Conservation (phyloP, 805 yeast genomes). For the Dipodascopsis tothii region DNA sequence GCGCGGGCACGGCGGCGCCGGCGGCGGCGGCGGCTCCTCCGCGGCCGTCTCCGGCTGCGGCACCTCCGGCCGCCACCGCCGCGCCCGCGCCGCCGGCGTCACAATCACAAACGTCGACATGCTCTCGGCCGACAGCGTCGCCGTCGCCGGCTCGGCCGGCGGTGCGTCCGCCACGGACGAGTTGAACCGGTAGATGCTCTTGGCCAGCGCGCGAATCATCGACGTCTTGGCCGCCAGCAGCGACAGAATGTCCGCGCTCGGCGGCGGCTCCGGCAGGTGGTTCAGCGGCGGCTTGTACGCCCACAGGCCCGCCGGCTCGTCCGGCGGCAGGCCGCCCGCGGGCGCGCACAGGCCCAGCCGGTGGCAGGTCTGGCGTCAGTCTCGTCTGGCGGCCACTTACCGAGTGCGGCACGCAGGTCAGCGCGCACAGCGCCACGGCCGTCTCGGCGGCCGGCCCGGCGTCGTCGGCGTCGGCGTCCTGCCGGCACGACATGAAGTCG, state of each 20-base stretch:
- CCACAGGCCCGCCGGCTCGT: slow-evolving; percentile 4
- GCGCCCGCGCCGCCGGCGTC: too few relatives aligned
- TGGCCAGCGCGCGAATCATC: too few relatives aligned
- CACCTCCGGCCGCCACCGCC: too few relatives aligned
- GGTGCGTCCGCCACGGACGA: too few relatives aligned
- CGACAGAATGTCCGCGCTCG: slow-evolving; percentile 14
- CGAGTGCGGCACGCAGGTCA: slow-evolving; percentile 6
- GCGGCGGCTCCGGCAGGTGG: slow-evolving; percentile 15
- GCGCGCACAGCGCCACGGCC: slow-evolving; percentile 10
- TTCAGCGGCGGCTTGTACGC: slow-evolving; percentile 18
- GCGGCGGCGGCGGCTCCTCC: too few relatives aligned
- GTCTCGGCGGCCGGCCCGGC: slow-evolving; percentile 3
- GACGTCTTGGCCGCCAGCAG: too few relatives aligned
- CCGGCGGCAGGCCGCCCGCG: background rate
- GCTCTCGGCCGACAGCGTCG: too few relatives aligned
- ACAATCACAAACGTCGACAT: too few relatives aligned
- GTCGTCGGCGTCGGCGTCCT: background rate
- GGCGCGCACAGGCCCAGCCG: slow-evolving; percentile 15
- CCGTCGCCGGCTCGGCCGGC: too few relatives aligned
- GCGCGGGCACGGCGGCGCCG: too few relatives aligned
- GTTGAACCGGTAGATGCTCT: too few relatives aligned
- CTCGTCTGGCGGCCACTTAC: background rate
- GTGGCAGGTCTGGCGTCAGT: slow-evolving; percentile 7
- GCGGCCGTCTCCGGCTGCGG: too few relatives aligned
- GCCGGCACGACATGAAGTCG: slow-evolving; percentile 20